Percentiles rank a stretch among this genome's conserved stretches.
Conservation (phyloP, 2,329 filamentous ascomycete genomes). For the Botryosphaeria agaves region DNA sequence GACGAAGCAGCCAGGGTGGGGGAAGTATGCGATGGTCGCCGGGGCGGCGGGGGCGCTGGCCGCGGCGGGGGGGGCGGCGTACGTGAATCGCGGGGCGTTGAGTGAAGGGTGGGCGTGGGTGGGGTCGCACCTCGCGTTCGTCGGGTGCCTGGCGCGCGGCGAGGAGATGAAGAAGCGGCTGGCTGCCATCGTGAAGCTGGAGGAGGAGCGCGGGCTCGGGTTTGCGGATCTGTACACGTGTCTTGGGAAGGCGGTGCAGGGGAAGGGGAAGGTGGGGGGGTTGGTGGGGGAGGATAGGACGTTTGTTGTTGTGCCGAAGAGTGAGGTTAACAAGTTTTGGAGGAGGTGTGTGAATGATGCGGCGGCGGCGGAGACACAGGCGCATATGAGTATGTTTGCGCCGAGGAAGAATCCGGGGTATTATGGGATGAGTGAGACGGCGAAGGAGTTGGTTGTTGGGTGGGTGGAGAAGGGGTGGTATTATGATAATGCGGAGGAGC, state of each 20-base stretch:
- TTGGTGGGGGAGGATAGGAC: constrained; percentile 58
- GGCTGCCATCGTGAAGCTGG: constrained; percentile 45
- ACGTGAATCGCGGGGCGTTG: constrained; percentile 68
- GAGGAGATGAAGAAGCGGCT: constrained; percentile 67
- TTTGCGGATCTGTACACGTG: constrained; percentile 80
- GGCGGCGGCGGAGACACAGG: constrained; percentile 59
- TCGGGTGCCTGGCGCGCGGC: constrained; percentile 70
- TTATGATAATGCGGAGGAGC: not conserved
- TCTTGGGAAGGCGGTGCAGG: constrained; percentile 50
- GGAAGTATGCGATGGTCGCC: constrained; percentile 68
- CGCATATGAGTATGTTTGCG: constrained; percentile 71
- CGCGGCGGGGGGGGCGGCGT: constrained; percentile 70
- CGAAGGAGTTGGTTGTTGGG: constrained; percentile 43
- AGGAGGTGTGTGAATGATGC: constrained; percentile 49
- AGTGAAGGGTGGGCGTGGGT: constrained; percentile 65
- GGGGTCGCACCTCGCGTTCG: constrained; percentile 80
- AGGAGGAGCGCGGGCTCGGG: constrained; percentile 49
- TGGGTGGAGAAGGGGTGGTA: constrained; percentile 28
- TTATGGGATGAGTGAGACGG: constrained; percentile 45
- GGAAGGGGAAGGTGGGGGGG: constrained; percentile 34
- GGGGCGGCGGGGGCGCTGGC: constrained; percentile 68
- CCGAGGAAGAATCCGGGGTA: constrained; percentile 57
- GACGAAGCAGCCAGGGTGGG: constrained; percentile 39
- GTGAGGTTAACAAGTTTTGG: constrained; percentile 16
- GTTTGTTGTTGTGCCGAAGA: constrained; percentile 68